Evolutionary conservation across 2,329 filamentous ascomycete species (phyloP), one percentile per base, ranked within the genome.

Genomic region (Tolypocladium paradoxum): DNA sequence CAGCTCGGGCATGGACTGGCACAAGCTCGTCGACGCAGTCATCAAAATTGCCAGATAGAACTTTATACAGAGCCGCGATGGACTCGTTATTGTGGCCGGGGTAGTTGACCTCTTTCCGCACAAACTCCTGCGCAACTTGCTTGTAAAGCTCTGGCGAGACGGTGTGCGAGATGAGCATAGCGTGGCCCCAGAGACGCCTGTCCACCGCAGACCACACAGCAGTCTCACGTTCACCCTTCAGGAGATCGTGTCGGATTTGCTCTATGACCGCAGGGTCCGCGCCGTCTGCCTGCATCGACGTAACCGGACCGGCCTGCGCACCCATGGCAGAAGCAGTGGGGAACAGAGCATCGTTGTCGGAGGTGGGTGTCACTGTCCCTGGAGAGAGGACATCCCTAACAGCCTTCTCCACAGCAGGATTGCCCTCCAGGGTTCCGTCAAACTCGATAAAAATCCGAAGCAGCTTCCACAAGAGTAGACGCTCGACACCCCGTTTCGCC

Each of bases 11-110:
- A 59, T 95, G 95, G 3, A 87, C 85, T 6, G 93, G 91, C 1
- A 99, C 93, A 53, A 99, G 83, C 68, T 97, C 91, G 66, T 99
- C 93, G 18, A 97, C 85, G 59, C 90, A 95, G 61, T 99, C 93
- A 58, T 96, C 91, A 54, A 87, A 83, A 64, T 96, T 99, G 0
- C 93, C 92, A 27, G 91, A 93, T 56, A 99, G 85, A 1, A 97
- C 84, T 64, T 95, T 90, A 68, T 99, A 99, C 4, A 99, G 73
- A 0, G 92, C 90, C 33, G 92, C 91, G 47, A 99, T 76, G 2
- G 92, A 88, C 68, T 96, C 88, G 51, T 90, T 90, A 61, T 87
- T 88, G 52, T 85, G 83, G 2, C 88, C 84, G 4, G 85, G 75
- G 51, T 85, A 85, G 66, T 93, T 95, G 53, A 99, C 89, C 67